Percentiles rank a stretch among this genome's conserved stretches.
Evolutionary conservation across 495 filamentous ascomycete species (phyloP).

Genomic region (Podospora appendiculata): DNA sequence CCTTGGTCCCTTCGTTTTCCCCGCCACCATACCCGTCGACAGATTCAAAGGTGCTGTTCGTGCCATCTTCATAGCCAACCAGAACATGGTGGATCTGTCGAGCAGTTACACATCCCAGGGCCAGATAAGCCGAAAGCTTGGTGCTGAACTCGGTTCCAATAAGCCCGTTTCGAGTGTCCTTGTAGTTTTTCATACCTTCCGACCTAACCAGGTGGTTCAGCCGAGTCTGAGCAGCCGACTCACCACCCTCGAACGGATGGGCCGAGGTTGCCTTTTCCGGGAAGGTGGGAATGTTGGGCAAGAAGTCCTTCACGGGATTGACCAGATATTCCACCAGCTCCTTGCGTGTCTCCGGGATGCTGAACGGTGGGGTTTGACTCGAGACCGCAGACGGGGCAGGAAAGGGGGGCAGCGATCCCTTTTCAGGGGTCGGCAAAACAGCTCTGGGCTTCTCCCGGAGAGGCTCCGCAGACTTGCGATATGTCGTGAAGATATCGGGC

Average conservation of each 20-base stretch:
- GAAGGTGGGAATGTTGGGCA: conserved; percentile 30
- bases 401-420: conserved; percentile 42
- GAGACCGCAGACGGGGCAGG: conserved; percentile 40
- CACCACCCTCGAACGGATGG: conserved; percentile 62
- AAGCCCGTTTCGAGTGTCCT: conserved; percentile 60
- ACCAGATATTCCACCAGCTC: conserved; percentile 43
- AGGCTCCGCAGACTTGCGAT: conserved; percentile 58
- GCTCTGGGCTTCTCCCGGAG: conserved; percentile 50
- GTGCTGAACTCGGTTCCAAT: conserved; percentile 60
- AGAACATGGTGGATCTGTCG: conserved; percentile 58
- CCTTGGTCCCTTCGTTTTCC: conserved; percentile 59
- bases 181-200: conserved; percentile 51
- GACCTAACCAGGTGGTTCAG: conserved; percentile 49
- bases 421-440: conserved; percentile 33
- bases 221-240: conserved; percentile 44
- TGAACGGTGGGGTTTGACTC: conserved; percentile 49
- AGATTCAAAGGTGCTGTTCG: conserved; percentile 22
- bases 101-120: conserved; percentile 59
- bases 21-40: conserved; percentile 51
- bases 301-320: conserved; percentile 37
- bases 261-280: conserved; percentile 44
- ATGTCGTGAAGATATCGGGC: conserved; percentile 61
- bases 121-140: conserved; percentile 61
- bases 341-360: conserved; percentile 44
- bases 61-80: conserved; percentile 53